Evolutionary conservation across 2,329 filamentous ascomycete genomes (phyloP).

Genomic region (Aspergillus novoparasiticus): DNA sequence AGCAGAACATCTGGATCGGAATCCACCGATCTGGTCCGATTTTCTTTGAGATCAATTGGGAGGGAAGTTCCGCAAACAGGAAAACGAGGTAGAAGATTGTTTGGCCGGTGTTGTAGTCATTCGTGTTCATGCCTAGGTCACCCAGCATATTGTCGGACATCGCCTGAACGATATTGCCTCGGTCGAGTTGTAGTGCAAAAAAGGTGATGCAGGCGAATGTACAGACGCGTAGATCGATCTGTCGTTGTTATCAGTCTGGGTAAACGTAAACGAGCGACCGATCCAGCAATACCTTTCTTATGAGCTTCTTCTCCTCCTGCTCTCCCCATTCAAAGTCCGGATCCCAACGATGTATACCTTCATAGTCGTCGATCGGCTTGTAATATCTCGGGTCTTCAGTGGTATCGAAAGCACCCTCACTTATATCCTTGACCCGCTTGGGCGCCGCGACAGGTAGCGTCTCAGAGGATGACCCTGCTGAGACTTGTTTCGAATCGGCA

Average conservation of each 20-base stretch:
- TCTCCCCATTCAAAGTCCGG: slow-evolving; percentile 49
- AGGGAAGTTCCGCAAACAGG: slow-evolving; percentile 59
- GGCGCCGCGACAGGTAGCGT: slow-evolving; percentile 10
- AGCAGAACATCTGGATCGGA: slow-evolving; percentile 59
- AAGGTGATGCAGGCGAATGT: slow-evolving; percentile 60
- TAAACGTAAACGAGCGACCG: neutral
- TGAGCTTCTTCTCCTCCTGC: slow-evolving; percentile 45
- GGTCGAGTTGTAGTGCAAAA: slow-evolving; percentile 65
- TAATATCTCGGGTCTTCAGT: slow-evolving; percentile 40
- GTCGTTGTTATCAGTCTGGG: neutral
- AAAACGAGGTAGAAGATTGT: slow-evolving; percentile 42
- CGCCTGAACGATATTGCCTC: slow-evolving; percentile 64
- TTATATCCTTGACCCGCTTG: slow-evolving; percentile 9
- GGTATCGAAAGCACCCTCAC: slow-evolving; percentile 37
- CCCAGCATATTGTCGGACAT: slow-evolving; percentile 63
- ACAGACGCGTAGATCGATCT: slow-evolving; percentile 48
- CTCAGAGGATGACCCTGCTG: slow-evolving; percentile 18
- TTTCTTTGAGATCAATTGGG: slow-evolving; percentile 62
- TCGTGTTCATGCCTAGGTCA: slow-evolving; percentile 52
- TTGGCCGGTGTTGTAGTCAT: slow-evolving; percentile 49
- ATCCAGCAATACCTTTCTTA: slow-evolving; percentile 35
- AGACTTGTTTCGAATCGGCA: slow-evolving; percentile 16
- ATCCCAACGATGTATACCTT: slow-evolving; percentile 53
- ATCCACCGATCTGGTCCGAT: slow-evolving; percentile 63
- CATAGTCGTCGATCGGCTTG: slow-evolving; percentile 46